Evolutionary conservation across 1,284 basidiomycete genomes (phyloP).

Genomic region (Moniliophthora roreri): DNA sequence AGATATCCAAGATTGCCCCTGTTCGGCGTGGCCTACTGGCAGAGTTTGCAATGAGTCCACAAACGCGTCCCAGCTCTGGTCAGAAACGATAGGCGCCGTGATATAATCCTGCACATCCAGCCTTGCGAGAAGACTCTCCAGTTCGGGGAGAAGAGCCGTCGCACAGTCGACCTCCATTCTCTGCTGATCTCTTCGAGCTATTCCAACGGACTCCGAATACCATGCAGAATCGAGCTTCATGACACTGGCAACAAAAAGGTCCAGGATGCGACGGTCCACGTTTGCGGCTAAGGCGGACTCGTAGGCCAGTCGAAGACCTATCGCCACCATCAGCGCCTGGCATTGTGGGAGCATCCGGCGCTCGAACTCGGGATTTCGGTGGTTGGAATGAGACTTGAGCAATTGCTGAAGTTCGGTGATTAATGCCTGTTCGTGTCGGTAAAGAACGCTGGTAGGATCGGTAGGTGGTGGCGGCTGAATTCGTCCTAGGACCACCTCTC

Average conservation of each 20-base stretch:
- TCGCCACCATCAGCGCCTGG: slow-evolving; percentile 36
- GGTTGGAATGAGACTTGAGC: slow-evolving; percentile 12
- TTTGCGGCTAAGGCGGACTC: slow-evolving; percentile 38
- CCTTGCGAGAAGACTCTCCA: slow-evolving; percentile 11
- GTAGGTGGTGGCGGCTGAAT: slow-evolving; percentile 8
- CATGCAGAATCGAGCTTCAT: slow-evolving; percentile 18
- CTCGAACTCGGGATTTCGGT: slow-evolving; percentile 33
- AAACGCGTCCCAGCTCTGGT: slow-evolving; percentile 13
- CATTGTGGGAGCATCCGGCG: slow-evolving; percentile 37
- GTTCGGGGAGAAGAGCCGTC: slow-evolving; percentile 6
- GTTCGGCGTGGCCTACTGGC: too few relatives aligned
- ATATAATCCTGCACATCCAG: slow-evolving; percentile 10
- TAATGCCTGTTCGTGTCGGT: slow-evolving; percentile 22
- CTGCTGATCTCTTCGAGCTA: slow-evolving; percentile 3
- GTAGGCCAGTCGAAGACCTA: slow-evolving; percentile 48
- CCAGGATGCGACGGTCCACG: slow-evolving; percentile 19
- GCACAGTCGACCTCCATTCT: slow-evolving; percentile 10
- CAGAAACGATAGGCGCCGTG: slow-evolving; percentile 13
- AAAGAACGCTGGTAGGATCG: slow-evolving; percentile 8
- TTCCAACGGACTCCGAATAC: slow-evolving; percentile 16
- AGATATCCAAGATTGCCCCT: too few relatives aligned
- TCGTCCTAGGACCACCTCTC: slow-evolving; percentile 13
- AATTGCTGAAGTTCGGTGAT: slow-evolving; percentile 27
- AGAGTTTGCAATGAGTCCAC: not conserved
- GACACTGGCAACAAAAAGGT: slow-evolving; percentile 22